Evolutionary conservation across 352 stramenopile species (phyloP).

Genomic region (Phytopythium ostracodes): DNA sequence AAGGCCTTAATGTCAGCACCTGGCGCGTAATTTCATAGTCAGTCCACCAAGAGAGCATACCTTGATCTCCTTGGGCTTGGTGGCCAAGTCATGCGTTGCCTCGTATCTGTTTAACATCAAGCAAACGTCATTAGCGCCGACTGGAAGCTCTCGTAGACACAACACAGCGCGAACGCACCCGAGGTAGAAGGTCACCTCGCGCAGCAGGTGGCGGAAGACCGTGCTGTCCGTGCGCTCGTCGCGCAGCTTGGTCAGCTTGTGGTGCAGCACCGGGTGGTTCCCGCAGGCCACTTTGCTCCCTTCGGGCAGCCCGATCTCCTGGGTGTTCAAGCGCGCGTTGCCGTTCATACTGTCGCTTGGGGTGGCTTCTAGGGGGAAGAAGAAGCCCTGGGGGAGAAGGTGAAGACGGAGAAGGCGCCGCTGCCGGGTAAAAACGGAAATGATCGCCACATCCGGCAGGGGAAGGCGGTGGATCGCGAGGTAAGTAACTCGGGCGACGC

Average conservation of each 20-base stretch:
- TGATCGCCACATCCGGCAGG: constrained; percentile 6
- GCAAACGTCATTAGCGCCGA: not conserved
- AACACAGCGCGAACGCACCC: too few species aligned
- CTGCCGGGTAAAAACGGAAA: constrained; percentile 15
- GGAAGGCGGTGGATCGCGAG: not conserved
- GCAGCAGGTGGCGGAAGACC: constrained; percentile 94
- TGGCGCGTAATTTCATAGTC: not conserved
- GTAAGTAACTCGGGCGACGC: constrained; percentile 7
- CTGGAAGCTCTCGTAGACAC: too few species aligned
- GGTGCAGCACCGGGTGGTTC: constrained; percentile 89
- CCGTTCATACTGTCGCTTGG: constrained; percentile 41
- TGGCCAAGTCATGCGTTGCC: constrained; percentile 67
- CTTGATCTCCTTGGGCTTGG: constrained; percentile 67
- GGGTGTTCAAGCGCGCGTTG: constrained; percentile 61
- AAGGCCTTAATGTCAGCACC: not conserved
- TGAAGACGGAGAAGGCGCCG: constrained; percentile 7
- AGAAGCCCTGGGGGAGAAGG: not conserved
- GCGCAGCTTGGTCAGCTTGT: constrained; percentile 97
- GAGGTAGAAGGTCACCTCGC: constrained; percentile 98
- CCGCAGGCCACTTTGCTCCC: constrained; percentile 82
- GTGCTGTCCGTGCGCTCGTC: constrained; percentile 90
- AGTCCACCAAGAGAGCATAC: constrained; percentile 14
- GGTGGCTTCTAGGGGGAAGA: not conserved
- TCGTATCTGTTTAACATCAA: constrained; percentile 52
- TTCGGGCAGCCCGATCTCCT: constrained; percentile 52